Evolutionary conservation across 495 filamentous ascomycete genomes (phyloP).

Genomic region (Penicillium salamii): DNA sequence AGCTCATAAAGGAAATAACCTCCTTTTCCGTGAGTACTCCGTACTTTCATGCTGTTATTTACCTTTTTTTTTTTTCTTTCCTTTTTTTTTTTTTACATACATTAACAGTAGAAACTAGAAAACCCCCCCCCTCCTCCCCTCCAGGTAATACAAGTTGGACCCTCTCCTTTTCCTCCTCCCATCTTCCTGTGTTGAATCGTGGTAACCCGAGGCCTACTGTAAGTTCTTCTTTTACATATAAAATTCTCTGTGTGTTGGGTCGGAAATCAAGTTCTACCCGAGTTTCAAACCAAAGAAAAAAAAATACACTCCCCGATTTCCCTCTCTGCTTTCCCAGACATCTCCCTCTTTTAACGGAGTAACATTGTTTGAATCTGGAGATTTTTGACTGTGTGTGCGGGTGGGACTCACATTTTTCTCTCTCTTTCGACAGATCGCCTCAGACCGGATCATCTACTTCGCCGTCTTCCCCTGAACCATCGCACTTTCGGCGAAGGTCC

Average conservation of each 20-base stretch:
- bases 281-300: constrained; percentile 6
- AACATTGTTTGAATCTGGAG: background rate
- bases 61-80: background rate
- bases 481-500: constrained; percentile 9
- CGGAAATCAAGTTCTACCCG: constrained; percentile 20
- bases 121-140: constrained; percentile 11
- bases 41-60: too few relatives aligned
- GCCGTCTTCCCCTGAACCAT: constrained; percentile 27
- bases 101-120: background rate
- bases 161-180: constrained; percentile 21
- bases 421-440: constrained; percentile 23
- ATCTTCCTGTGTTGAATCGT: constrained; percentile 31
- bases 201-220: constrained; percentile 17
- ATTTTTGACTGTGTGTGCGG: constrained; percentile 5
- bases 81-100: background rate
- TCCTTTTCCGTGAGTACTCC: too few relatives aligned
- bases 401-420: constrained; percentile 17
- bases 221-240: background rate
- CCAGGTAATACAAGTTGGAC: constrained; percentile 14
- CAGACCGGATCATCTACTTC: constrained; percentile 31
- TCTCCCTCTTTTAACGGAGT: too few relatives aligned
- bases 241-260: constrained; percentile 7
- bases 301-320: constrained; percentile 11
- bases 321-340: constrained; percentile 2
- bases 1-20: background rate